phyloP scores from a whole-genome alignment of 441 rosid species.

The Euphorbia schlechtendalii region DNA sequence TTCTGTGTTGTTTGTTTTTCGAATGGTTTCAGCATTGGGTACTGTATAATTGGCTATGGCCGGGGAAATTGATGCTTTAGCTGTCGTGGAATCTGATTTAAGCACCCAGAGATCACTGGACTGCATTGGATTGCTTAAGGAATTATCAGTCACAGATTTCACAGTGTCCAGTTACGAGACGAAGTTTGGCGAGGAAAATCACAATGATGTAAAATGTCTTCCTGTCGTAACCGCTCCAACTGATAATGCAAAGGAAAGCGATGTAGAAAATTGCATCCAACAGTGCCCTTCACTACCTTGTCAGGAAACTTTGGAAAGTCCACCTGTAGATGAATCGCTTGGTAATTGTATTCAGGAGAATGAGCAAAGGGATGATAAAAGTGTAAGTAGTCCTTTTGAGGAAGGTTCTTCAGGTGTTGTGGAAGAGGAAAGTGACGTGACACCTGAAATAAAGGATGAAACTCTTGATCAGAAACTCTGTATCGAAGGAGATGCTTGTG shows the following conservation, averaged over 20 bases:
- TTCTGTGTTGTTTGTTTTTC: no score
- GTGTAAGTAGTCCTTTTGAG: conserved; percentile 19
- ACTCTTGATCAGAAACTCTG: conserved; percentile 19
- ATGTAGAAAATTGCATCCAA: conserved; percentile 10
- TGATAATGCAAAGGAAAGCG: conserved; percentile 17
- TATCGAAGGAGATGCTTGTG: conserved; percentile 26
- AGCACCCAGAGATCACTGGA: conserved; percentile 4
- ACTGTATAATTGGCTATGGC: no score
- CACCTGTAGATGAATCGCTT: conserved; percentile 19
- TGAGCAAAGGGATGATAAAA: conserved; percentile 20
- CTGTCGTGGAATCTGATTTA: conserved; percentile 12
- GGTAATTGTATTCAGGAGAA: conserved; percentile 19
- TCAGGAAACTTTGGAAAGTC: conserved; percentile 22
- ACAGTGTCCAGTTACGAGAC: conserved; percentile 4
- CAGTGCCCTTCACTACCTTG: conserved; percentile 17
- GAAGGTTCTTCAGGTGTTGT: conserved; percentile 21
- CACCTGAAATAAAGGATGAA: conserved; percentile 31
- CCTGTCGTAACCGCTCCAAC: conserved; percentile 24
- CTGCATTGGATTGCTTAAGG: conserved; percentile 3
- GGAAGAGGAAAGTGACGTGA: conserved; percentile 29
- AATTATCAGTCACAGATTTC: background rate
- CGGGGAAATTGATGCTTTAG: no score
- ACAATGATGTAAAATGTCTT: conserved; percentile 18
- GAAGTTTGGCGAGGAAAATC: conserved; percentile 16
- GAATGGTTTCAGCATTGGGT: no score